Percentiles rank a stretch among this genome's conserved stretches.
These are phyloP conservation scores for Volutella citrinella DNA, from an alignment of 2,329 filamentous ascomycete species.

Conservation along the genomic window DNA sequence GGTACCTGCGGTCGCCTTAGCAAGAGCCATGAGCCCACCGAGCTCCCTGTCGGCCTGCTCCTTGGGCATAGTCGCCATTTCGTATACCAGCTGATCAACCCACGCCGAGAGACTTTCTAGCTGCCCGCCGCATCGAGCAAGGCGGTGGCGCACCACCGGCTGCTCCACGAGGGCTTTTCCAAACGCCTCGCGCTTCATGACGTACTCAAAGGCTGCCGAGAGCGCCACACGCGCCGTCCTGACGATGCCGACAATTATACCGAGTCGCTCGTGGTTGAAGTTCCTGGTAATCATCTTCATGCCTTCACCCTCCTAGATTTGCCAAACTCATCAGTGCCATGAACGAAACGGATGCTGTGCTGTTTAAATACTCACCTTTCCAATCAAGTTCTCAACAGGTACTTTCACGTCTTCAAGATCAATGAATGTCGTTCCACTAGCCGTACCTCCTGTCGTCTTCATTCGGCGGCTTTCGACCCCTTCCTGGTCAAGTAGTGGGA, in stretches of 20 bases:
- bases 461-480: slow-evolving; percentile 67
- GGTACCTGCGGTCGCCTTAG: slow-evolving; percentile 69
- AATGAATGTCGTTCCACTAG: slow-evolving; percentile 70
- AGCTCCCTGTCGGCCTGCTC: slow-evolving; percentile 58
- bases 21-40: slow-evolving; percentile 68
- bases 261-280: slow-evolving; percentile 75
- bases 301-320: slow-evolving; percentile 61
- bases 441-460: slow-evolving; percentile 62
- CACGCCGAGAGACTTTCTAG: slow-evolving; percentile 70
- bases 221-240: slow-evolving; percentile 48
- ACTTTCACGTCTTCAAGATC: slow-evolving; percentile 73
- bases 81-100: slow-evolving; percentile 69
- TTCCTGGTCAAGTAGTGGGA: slow-evolving; percentile 62
- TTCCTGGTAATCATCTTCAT: slow-evolving; percentile 76
- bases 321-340: too few relatives aligned
- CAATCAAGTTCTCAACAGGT: slow-evolving; percentile 67
- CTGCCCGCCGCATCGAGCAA: slow-evolving; percentile 66
- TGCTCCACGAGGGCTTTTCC: slow-evolving; percentile 64
- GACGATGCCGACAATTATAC: slow-evolving; percentile 62
- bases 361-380: slow-evolving; percentile 33
- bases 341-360: too few relatives aligned
- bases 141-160: slow-evolving; percentile 68
- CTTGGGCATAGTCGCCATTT: slow-evolving; percentile 63
- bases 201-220: slow-evolving; percentile 34
- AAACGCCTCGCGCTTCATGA: slow-evolving; percentile 37